A percentile compares a stretch with the other conserved stretches of the same genome.
These are phyloP conservation scores for Pseudevernia furfuracea DNA, from an alignment of 495 filamentous ascomycete genomes.

Conservation along the genomic window DNA sequence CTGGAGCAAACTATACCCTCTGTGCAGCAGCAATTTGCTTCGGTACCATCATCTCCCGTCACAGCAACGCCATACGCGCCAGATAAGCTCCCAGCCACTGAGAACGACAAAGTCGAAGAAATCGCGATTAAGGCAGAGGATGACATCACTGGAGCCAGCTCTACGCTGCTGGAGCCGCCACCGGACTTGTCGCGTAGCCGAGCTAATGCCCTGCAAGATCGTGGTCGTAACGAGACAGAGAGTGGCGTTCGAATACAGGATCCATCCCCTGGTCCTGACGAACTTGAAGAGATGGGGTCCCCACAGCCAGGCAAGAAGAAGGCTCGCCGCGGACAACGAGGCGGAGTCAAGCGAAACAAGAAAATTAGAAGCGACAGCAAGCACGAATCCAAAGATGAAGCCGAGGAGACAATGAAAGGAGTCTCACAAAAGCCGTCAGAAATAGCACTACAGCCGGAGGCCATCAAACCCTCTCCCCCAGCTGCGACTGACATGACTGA, in stretches of 20 bases:
- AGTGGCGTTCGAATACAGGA: conserved; percentile 41
- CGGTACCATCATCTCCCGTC: conserved; percentile 40
- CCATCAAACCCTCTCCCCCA: conserved; percentile 27
- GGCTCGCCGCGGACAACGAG: conserved; percentile 69
- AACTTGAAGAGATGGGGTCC: conserved; percentile 33
- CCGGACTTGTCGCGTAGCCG: conserved; percentile 10
- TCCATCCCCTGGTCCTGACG: conserved; percentile 36
- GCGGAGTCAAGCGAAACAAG: conserved; percentile 68
- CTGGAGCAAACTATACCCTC: conserved; percentile 45
- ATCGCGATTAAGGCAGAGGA: conserved; percentile 24
- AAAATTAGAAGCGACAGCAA: conserved; percentile 38
- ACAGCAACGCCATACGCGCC: conserved; percentile 28
- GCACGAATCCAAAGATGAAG: conserved; percentile 34
- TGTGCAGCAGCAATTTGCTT: conserved; percentile 37
- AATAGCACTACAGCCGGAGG: conserved; percentile 48
- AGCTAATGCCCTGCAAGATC: conserved; percentile 21
- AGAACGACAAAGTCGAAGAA: conserved; percentile 35
- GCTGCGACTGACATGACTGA: conserved; percentile 43
- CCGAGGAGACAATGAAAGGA: conserved; percentile 40
- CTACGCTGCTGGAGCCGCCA: conserved; percentile 21
- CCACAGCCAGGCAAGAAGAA: conserved; percentile 68
- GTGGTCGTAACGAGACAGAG: conserved; percentile 22
- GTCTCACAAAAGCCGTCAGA: conserved; percentile 41
- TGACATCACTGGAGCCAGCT: conserved; percentile 26
- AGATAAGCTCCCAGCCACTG: conserved; percentile 30